Conservation (phyloP, 1,284 basidiomycete species). For the Phlebopus sp. region DNA sequence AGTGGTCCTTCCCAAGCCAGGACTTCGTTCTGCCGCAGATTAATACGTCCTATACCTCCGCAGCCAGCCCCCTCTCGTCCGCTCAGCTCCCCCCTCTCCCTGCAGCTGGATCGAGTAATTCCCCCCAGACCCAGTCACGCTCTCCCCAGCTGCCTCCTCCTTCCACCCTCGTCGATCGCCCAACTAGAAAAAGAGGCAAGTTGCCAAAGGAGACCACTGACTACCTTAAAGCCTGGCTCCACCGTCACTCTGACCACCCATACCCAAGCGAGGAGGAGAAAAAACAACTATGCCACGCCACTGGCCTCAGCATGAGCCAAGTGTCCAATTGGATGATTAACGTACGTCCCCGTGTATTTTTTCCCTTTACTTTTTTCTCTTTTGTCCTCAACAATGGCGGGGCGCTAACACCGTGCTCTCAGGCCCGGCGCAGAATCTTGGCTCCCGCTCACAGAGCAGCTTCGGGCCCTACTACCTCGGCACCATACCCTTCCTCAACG, state of each 20-base stretch:
- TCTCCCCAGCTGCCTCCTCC: slow-evolving; percentile 49
- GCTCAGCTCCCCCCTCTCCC: slow-evolving; percentile 34
- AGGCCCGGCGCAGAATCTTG: slow-evolving; percentile 76
- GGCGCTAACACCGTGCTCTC: slow-evolving; percentile 13
- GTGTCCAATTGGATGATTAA: slow-evolving; percentile 93
- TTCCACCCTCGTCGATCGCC: slow-evolving; percentile 67
- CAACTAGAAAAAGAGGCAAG: slow-evolving; percentile 79
- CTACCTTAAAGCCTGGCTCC: slow-evolving; percentile 87
- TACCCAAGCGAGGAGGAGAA: slow-evolving; percentile 92
- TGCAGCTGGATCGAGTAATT: slow-evolving; percentile 37
- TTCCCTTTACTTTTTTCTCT: slow-evolving; percentile 3
- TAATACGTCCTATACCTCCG: slow-evolving; percentile 24
- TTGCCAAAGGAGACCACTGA: slow-evolving; percentile 89
- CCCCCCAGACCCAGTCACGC: slow-evolving; percentile 44
- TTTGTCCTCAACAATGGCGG: slow-evolving; percentile 8
- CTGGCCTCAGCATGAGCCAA: slow-evolving; percentile 83
- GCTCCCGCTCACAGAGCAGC: slow-evolving; percentile 75
- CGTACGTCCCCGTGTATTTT: slow-evolving; percentile 45
- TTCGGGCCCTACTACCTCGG: slow-evolving; percentile 69
- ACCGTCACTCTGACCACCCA: slow-evolving; percentile 84
- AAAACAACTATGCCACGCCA: slow-evolving; percentile 81
- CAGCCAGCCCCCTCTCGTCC: slow-evolving; percentile 22
- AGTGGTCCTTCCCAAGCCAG: slow-evolving; percentile 41
- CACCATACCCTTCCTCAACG: slow-evolving; percentile 55
- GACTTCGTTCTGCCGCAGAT: slow-evolving; percentile 31